These are phyloP conservation scores for Vanrija sp. DNA, from an alignment of 1,284 basidiomycete genomes.

Conservation along the genomic window DNA sequence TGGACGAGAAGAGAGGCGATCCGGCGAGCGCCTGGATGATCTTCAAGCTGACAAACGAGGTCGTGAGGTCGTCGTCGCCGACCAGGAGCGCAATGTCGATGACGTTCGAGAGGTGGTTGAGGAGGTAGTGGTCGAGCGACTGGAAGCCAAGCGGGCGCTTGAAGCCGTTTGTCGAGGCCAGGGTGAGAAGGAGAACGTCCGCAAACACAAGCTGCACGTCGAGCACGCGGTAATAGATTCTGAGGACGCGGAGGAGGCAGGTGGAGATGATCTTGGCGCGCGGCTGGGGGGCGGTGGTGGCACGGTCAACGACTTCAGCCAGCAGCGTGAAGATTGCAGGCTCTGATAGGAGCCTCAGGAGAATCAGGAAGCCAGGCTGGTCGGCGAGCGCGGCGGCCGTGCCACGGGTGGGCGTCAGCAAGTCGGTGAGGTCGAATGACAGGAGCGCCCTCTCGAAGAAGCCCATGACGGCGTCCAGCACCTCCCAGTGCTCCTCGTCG, in stretches of 20 bases:
- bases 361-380: slow-evolving; percentile 85
- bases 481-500: slow-evolving; percentile 72
- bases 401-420: slow-evolving; percentile 31
- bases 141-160: slow-evolving; percentile 37
- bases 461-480: slow-evolving; percentile 76
- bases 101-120: slow-evolving; percentile 67
- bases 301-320: slow-evolving; percentile 49
- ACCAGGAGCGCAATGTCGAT: slow-evolving; percentile 81
- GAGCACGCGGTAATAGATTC: slow-evolving; percentile 76
- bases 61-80: slow-evolving; percentile 66
- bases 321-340: slow-evolving; percentile 56
- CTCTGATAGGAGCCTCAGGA: slow-evolving; percentile 72
- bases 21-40: slow-evolving; percentile 65
- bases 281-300: slow-evolving; percentile 54
- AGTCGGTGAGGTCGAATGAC: slow-evolving; percentile 67
- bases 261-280: slow-evolving; percentile 48
- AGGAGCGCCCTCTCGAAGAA: slow-evolving; percentile 81
- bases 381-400: slow-evolving; percentile 44
- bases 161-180: slow-evolving; percentile 55
- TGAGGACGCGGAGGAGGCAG: slow-evolving; percentile 73
- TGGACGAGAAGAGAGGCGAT: slow-evolving; percentile 55
- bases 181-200: slow-evolving; percentile 77
- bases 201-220: slow-evolving; percentile 85
- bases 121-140: slow-evolving; percentile 71
- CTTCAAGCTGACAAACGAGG: slow-evolving; percentile 74